Base-by-base conservation (phyloP, 208 protist genomes). In the Crithidia brevicula region DNA sequence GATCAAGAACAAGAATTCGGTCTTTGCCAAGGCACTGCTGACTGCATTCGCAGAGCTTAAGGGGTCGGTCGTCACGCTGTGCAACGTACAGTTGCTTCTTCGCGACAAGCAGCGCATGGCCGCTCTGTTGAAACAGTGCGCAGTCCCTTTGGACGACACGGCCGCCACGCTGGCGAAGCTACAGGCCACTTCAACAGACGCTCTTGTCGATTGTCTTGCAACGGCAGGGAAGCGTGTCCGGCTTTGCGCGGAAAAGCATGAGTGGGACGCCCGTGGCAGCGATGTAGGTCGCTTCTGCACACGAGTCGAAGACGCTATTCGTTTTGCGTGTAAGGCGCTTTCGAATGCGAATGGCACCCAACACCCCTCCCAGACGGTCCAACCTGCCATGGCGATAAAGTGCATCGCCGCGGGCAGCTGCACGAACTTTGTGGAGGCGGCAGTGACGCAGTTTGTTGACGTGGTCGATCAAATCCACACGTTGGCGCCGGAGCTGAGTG, bases 401-500 rank as follows among this genome's bases (percentile, higher is more conserved):
- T 23, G 38, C n/a, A 4, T 67, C 16, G 13, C n/a, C 1, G 22
- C 31, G 8, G 16, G 36, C n/a, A 18, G 31, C 10, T 15, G 25
- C 61, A 4, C 4, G 2, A 20, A n/a, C 3, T 5, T n/a, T 3
- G 13, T 64, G 18, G 56, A 34, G 27, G 43, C n/a, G 11, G 56
- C 66, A 9, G n/a, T 72, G 34, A 8, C 13, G 0, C 9, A 47
- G 15, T 63, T 72, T 15, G 27, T 63, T 1, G 25, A 34, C 11
- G 36, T 60, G 1, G 66, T 49, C 7, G 56, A 50, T 11, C 31
- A 38, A 7, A 4, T 58, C 3, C 20, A 22, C 15, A 10, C 10
- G 33, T 5, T 30, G 27, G 40, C 43, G 4, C 66, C 66, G 6
- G 53, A 62, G 20, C 46, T 72, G 33, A 43, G 42, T 6, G 66